These are phyloP conservation scores for Misopates orontium DNA, from an alignment of 257 asterid genomes.

Conservation along the genomic window DNA sequence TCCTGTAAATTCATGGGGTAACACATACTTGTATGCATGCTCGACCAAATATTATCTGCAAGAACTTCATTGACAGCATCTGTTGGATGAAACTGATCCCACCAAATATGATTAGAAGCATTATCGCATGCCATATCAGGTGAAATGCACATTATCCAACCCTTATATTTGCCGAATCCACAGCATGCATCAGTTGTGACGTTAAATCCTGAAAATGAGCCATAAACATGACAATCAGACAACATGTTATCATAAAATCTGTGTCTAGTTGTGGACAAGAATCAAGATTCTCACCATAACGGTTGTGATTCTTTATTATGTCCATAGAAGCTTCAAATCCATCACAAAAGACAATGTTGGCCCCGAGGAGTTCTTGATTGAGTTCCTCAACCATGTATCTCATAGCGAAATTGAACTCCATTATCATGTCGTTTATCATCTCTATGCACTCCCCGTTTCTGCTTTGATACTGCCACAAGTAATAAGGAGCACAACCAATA, in stretches of 20 bases:
- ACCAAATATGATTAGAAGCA: constrained; percentile 78
- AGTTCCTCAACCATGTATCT: constrained; percentile 77
- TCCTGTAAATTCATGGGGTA: constrained; percentile 85
- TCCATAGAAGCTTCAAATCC: constrained; percentile 89
- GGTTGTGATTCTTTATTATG: constrained; percentile 63
- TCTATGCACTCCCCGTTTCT: constrained; percentile 59
- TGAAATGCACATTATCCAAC: constrained; percentile 70
- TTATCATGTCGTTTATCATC: constrained; percentile 69
- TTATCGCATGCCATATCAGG: constrained; percentile 82
- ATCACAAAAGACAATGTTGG: constrained; percentile 76
- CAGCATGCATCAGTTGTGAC: constrained; percentile 85
- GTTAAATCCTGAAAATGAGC: constrained; percentile 54
- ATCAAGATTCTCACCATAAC: constrained; percentile 58
- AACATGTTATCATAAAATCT: background rate
- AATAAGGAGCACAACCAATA: constrained; percentile 85
- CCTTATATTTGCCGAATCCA: constrained; percentile 76
- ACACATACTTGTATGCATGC: constrained; percentile 68
- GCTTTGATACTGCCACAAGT: constrained; percentile 62
- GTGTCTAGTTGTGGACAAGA: background rate
- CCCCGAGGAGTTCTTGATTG: constrained; percentile 53
- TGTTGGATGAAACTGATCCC: constrained; percentile 98
- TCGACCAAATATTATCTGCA: constrained; percentile 84
- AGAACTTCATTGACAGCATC: constrained; percentile 72
- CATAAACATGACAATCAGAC: constrained; percentile 4
- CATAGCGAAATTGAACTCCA: constrained; percentile 76